phyloP scores from a whole-genome alignment of 2,329 filamentous ascomycete genomes.

The Akanthomyces dipterigenus region DNA sequence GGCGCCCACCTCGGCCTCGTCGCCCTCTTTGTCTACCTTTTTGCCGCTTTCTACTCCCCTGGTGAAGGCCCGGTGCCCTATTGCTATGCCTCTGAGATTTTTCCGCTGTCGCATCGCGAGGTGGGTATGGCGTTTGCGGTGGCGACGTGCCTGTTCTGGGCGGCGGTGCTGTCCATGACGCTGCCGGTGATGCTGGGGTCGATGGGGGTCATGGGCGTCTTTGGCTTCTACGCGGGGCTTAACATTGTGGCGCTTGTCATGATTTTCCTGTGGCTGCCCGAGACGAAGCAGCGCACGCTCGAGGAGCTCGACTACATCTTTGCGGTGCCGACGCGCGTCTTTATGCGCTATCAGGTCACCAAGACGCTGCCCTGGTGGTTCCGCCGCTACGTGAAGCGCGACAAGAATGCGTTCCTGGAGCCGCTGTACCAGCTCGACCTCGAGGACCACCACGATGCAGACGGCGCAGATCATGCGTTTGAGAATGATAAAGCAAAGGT shows the following conservation, averaged over 20 bases:
- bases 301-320: conserved; percentile 55
- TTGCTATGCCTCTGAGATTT: conserved; percentile 61
- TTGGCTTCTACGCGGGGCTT: conserved; percentile 48
- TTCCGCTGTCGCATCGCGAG: conserved; percentile 63
- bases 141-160: conserved; percentile 57
- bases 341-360: conserved; percentile 50
- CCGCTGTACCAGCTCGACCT: conserved; percentile 38
- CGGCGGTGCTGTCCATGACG: conserved; percentile 55
- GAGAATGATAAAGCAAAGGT: conserved; percentile 33
- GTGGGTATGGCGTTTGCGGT: conserved; percentile 66
- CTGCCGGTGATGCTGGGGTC: conserved; percentile 50
- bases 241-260: conserved; percentile 48
- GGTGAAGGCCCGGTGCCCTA: conserved; percentile 62
- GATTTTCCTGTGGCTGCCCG: conserved; percentile 51
- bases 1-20: conserved; percentile 37
- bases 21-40: conserved; percentile 51
- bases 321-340: conserved; percentile 51
- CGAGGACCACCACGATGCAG: conserved; percentile 23
- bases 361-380: conserved; percentile 55
- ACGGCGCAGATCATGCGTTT: conserved; percentile 24
- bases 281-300: conserved; percentile 50
- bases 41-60: conserved; percentile 43
- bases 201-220: conserved; percentile 41
- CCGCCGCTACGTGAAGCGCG: conserved; percentile 48
- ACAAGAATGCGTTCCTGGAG: conserved; percentile 34